Conservation (phyloP, 2,329 filamentous ascomycete genomes). For the Ceratocystis destructans region DNA sequence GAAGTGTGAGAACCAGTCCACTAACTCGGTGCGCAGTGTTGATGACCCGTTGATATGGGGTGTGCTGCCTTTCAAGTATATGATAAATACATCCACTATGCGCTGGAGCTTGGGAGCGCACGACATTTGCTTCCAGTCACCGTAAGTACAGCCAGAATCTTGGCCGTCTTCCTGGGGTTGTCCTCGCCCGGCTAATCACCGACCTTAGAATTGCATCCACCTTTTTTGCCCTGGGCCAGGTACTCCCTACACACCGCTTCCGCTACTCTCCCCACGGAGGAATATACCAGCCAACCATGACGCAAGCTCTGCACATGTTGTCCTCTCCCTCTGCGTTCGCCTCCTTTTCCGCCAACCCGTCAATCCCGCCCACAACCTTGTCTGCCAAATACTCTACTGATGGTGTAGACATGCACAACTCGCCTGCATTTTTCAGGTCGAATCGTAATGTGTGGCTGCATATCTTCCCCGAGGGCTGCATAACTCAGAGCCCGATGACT, state of each 20-base stretch:
- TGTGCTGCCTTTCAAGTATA: constrained; percentile 60
- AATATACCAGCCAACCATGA: constrained; percentile 77
- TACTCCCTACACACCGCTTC: constrained; percentile 73
- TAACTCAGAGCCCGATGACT: constrained; percentile 69
- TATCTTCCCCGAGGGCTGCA: constrained; percentile 88
- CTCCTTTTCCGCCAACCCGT: constrained; percentile 20
- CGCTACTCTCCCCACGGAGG: constrained; percentile 70
- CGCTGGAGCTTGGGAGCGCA: constrained; percentile 86
- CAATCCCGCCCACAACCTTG: constrained; percentile 36
- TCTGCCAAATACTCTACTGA: constrained; percentile 49
- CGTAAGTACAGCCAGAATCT: constrained; percentile 35
- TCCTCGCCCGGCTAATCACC: background rate
- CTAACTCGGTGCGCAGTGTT: constrained; percentile 40
- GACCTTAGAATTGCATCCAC: constrained; percentile 45
- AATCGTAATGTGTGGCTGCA: constrained; percentile 78
- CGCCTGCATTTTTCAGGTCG: constrained; percentile 56
- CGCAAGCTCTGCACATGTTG: constrained; percentile 71
- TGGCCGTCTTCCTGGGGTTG: background rate
- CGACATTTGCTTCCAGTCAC: constrained; percentile 87
- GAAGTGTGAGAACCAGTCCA: background rate
- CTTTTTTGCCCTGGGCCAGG: constrained; percentile 84
- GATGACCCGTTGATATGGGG: constrained; percentile 96
- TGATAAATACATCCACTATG: constrained; percentile 57
- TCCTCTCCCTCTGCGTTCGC: constrained; percentile 31
- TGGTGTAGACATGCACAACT: constrained; percentile 49